Percentiles rank a stretch among this genome's conserved stretches.
phyloP scores from a whole-genome alignment of 2,329 filamentous ascomycete species.

The Malbranchea zuffiana region DNA sequence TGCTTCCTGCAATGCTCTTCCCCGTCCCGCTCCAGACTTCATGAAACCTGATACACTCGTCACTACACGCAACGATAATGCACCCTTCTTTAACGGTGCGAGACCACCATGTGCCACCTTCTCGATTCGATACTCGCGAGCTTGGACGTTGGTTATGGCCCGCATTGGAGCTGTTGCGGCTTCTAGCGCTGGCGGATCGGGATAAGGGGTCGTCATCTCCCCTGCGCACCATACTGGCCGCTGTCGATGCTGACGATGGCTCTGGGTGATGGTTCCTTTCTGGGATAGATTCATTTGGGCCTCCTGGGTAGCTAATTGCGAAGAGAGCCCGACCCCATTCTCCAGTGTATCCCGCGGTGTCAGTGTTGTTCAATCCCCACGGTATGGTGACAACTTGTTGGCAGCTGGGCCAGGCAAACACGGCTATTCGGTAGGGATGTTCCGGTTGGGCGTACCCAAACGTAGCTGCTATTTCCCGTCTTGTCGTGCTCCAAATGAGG shows the following conservation, averaged over 20 bases:
- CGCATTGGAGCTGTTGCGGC: no score
- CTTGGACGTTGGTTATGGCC: neutral
- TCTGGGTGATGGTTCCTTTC: conserved; percentile 2
- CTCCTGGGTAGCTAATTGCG: conserved; percentile 72
- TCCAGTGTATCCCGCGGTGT: conserved; percentile 20
- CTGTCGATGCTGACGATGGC: neutral
- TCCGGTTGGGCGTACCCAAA: conserved; percentile 90
- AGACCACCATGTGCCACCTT: conserved; percentile 45
- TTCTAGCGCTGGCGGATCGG: no score
- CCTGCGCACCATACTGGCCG: no score
- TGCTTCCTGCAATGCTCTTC: conserved; percentile 43
- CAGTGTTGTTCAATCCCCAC: conserved; percentile 56
- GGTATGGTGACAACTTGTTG: conserved; percentile 74
- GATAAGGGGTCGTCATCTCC: no score
- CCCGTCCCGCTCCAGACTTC: conserved; percentile 71
- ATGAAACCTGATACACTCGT: conserved; percentile 88
- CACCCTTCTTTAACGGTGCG: conserved; percentile 61
- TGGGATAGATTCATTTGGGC: conserved; percentile 34
- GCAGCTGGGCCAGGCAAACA: conserved; percentile 92
- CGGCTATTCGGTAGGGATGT: conserved; percentile 76
- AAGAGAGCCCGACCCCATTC: conserved; percentile 53
- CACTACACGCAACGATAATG: conserved; percentile 82
- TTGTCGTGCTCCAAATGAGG: conserved; percentile 76
- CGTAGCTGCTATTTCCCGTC: conserved; percentile 80
- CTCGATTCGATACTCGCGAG: conserved; percentile 26